These are phyloP conservation scores for Penicillium robsamsonii DNA, from an alignment of 495 filamentous ascomycete genomes.

Conservation along the genomic window DNA sequence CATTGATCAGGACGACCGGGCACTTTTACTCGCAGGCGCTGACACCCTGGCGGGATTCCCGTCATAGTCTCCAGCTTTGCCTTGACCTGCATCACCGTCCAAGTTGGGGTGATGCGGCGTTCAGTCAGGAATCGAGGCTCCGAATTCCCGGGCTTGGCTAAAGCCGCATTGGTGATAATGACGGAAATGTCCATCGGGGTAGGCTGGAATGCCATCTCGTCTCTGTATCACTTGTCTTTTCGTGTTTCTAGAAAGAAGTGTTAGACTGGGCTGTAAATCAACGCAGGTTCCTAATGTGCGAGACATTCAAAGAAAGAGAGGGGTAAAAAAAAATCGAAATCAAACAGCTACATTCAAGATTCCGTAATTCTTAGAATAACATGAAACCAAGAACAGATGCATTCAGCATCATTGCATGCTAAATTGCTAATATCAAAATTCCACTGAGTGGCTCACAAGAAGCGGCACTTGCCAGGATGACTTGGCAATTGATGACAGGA, in stretches of 20 bases:
- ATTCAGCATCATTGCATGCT: background rate
- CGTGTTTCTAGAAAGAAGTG: background rate
- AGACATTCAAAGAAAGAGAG: background rate
- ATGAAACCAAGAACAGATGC: background rate
- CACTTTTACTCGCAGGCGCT: slow-evolving; percentile 57
- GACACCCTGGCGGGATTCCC: slow-evolving; percentile 78
- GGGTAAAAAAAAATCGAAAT: background rate
- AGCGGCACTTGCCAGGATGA: background rate
- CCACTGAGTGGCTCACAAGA: background rate
- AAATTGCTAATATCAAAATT: slow-evolving; percentile 1
- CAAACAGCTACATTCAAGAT: background rate
- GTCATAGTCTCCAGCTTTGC: slow-evolving; percentile 90
- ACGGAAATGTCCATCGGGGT: slow-evolving; percentile 80
- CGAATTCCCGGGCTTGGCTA: slow-evolving; percentile 63
- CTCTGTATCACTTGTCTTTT: background rate
- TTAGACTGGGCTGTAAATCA: background rate
- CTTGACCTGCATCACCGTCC: slow-evolving; percentile 85
- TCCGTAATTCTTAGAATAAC: background rate
- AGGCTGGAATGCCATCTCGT: slow-evolving; percentile 45
- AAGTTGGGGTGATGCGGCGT: slow-evolving; percentile 86
- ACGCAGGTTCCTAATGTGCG: background rate
- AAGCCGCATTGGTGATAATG: slow-evolving; percentile 73
- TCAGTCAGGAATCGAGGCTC: slow-evolving; percentile 76
- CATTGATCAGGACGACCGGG: slow-evolving; percentile 40
- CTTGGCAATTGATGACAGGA: background rate